Base-by-base conservation (phyloP, 1,284 basidiomycete genomes). In the Chalciporus piperatoides region DNA sequence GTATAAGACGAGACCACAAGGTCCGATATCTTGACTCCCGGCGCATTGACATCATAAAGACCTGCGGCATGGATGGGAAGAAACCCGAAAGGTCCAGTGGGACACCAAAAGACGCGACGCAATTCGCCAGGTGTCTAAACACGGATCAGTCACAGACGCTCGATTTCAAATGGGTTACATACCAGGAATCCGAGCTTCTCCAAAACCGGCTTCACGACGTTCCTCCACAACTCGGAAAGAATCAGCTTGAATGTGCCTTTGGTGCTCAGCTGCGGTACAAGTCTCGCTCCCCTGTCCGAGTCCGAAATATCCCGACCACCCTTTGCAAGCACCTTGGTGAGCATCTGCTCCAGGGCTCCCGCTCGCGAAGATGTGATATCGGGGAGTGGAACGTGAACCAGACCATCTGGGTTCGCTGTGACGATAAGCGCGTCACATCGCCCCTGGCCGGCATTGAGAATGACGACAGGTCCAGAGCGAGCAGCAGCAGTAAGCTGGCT, bases 1-100 rank as follows among this genome's bases (percentile, higher is more conserved):
- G 40, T 27, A 19, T 41, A 41, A 4, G 15, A 49, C 4, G 47
- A 44, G 25, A 48, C 12, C 10, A 42, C 47, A 21, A 44, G 38
- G 35, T 48, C 40, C 12, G 47, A 38, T 12, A n/a, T 19, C 33
- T 28, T 48, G 12, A 14, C 12, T 10, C 33, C 47, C 12, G 27
- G 47, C 19, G 23, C 19, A n/a, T 19, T 21, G 24, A 15, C 27
- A 8, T 37, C 47, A 17, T 48, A 37, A 32, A 37, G 24, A 15
- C 41, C 47, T 14, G 47, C 47, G 9, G 47, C 47, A 11, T 48
- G 47, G n/a, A 48, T 48, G 27, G 47, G 47, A 23, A 38, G 41
- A 21, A 44, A 44, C 10, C 19, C 40, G 23, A 48, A 48, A 7
- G 47, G 47, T 6, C 41, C 47, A 30, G 35, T 48, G 6, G 47